These are phyloP conservation scores for Pseudoperonospora humuli DNA, from an alignment of 352 stramenopile genomes.

Conservation along the genomic window DNA sequence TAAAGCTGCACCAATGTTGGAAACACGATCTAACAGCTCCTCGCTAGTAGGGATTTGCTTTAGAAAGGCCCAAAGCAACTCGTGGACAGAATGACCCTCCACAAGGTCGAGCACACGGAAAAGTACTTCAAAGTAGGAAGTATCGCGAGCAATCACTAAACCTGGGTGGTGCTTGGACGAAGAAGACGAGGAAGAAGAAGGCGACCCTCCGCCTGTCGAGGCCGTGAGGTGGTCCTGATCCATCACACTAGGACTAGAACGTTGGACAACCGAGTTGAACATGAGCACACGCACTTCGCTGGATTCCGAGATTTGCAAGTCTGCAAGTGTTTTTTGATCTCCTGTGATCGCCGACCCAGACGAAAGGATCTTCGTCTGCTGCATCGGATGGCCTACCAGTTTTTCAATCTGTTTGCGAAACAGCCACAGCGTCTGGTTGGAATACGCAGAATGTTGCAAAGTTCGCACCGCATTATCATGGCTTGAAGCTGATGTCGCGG, in stretches of 20 bases:
- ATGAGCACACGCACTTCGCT: constrained; percentile 74
- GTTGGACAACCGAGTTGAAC: constrained; percentile 76
- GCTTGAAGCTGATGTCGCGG: constrained; percentile 11
- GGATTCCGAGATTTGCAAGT: constrained; percentile 69
- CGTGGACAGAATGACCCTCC: constrained; percentile 48
- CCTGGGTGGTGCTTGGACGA: constrained; percentile 43
- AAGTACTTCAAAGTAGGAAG: constrained; percentile 76
- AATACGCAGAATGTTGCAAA: constrained; percentile 53
- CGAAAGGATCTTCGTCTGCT: constrained; percentile 78
- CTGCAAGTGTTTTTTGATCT: constrained; percentile 72
- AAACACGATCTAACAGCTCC: constrained; percentile 54
- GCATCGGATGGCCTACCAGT: constrained; percentile 55
- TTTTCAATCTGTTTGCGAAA: constrained; percentile 74
- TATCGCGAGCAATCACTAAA: constrained; percentile 52
- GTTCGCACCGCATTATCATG: constrained; percentile 54
- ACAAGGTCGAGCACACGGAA: constrained; percentile 74
- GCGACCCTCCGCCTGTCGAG: constrained; percentile 10
- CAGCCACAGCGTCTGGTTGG: constrained; percentile 66
- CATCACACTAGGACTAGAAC: constrained; percentile 23
- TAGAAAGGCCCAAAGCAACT: constrained; percentile 70
- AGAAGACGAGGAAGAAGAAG: constrained; percentile 7
- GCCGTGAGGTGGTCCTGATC: constrained; percentile 37
- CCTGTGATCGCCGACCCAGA: constrained; percentile 57
- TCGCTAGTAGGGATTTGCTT: constrained; percentile 77
- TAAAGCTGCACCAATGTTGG: constrained; percentile 35